Evolutionary conservation across 2,329 filamentous ascomycete genomes (phyloP).

Genomic region (Calonectria pseudoturangicola): DNA sequence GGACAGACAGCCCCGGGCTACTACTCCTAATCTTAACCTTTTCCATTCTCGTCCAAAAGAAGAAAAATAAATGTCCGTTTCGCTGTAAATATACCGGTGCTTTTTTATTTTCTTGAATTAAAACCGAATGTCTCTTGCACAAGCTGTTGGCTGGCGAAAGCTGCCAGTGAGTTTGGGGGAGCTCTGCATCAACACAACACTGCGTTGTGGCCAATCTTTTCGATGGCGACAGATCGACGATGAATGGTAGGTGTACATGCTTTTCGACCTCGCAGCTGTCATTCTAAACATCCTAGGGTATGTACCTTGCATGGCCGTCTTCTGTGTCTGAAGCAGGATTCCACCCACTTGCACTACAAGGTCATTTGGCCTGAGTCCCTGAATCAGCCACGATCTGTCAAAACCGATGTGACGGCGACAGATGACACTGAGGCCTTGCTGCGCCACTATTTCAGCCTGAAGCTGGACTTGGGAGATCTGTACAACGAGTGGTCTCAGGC

Average conservation of each 20-base stretch:
- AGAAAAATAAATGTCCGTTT: neutral
- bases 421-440: conserved; percentile 86
- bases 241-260: conserved; percentile 79
- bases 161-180: conserved; percentile 88
- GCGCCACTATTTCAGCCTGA: conserved; percentile 90
- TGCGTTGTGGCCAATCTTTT: conserved; percentile 97
- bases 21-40: conserved; percentile 29
- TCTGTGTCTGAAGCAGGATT: conserved; percentile 88
- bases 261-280: neutral
- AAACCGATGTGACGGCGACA: conserved; percentile 51
- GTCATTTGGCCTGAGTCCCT: conserved; percentile 74
- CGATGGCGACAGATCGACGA: conserved; percentile 91
- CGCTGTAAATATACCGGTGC: neutral
- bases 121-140: conserved; percentile 62
- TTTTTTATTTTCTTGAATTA: neutral
- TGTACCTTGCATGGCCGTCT: conserved; percentile 91
- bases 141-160: conserved; percentile 88
- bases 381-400: conserved; percentile 32
- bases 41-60: conserved; percentile 22
- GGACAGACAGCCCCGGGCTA: conserved; percentile 28
- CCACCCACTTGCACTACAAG: conserved; percentile 85
- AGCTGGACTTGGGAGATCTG: conserved; percentile 82
- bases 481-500: conserved; percentile 91
- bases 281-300: conserved; percentile 69
- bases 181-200: conserved; percentile 93